Conservation (phyloP, 805 yeast species). For the Ogataea populi-albae region DNA sequence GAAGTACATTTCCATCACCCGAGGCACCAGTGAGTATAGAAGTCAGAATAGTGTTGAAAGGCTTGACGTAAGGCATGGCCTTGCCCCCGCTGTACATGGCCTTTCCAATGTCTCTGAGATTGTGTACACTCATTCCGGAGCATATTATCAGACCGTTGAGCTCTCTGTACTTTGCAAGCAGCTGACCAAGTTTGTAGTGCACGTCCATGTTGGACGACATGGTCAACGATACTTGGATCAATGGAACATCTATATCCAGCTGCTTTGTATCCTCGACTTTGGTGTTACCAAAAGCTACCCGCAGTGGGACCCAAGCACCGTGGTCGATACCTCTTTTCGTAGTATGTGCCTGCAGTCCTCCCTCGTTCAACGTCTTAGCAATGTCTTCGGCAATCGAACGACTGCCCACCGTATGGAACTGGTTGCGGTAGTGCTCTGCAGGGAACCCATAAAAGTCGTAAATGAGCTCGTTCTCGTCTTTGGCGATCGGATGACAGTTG, state of each 20-base stretch:
- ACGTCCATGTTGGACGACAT: slow-evolving; percentile 39
- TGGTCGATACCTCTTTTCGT: slow-evolving; percentile 73
- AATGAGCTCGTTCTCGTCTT: slow-evolving; percentile 50
- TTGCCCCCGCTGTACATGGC: slow-evolving; percentile 22
- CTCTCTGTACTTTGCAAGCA: slow-evolving; percentile 48
- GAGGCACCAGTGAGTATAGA: slow-evolving; percentile 35
- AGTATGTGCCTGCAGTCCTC: slow-evolving; percentile 44
- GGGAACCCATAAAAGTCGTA: slow-evolving; percentile 82
- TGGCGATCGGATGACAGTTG: slow-evolving; percentile 14
- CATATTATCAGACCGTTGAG: slow-evolving; percentile 53
- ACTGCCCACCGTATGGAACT: slow-evolving; percentile 53
- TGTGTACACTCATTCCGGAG: slow-evolving; percentile 83
- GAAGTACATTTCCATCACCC: slow-evolving; percentile 15
- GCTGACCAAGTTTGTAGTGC: slow-evolving; percentile 55
- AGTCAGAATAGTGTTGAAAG: slow-evolving; percentile 49
- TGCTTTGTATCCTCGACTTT: slow-evolving; percentile 34
- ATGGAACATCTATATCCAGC: slow-evolving; percentile 45
- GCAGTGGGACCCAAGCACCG: slow-evolving; percentile 80
- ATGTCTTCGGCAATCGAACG: slow-evolving; percentile 43
- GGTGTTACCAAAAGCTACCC: slow-evolving; percentile 58
- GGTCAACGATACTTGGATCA: slow-evolving; percentile 51
- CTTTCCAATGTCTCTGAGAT: slow-evolving; percentile 52
- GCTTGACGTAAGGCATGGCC: slow-evolving; percentile 46
- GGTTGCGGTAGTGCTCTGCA: slow-evolving; percentile 54
- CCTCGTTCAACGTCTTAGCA: slow-evolving; percentile 35